Base-by-base conservation (phyloP, 768 basidiomycete genomes). In the Tephrocybe sp. region DNA sequence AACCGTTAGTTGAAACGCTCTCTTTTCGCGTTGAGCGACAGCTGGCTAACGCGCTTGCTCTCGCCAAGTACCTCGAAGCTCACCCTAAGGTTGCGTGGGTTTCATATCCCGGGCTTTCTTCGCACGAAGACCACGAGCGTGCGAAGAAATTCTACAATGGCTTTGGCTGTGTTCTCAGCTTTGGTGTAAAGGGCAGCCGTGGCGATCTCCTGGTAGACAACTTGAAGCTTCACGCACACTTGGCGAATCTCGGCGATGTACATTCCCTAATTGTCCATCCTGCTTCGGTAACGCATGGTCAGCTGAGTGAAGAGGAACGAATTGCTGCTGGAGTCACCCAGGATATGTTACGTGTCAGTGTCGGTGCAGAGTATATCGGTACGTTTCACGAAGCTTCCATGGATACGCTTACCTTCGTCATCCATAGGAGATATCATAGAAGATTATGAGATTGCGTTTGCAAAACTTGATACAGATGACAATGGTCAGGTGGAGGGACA, bases 181-280 rank as follows among this genome's bases (percentile, higher is more conserved):
- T 87, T 53, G 87, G 84, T 4, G 63, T 85, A 47, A 78, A 77
- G 60, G 82, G 80, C n/a, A 68, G 51, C 10, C 42, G 51, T 11
- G 54, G 68, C 1, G 56, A 58, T 33, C 49, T 59, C 4, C 63
- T 76, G 17, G 67, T 76, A 1, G 71, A 77, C 46, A 60, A 62
- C 9, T 63, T 78, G 51, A 62, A 68, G 53, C 64, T 76, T 4
- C 67, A 67, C 10, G 66, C 65, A 39, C 60, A 69, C 42, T 56
- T 72, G 13, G 69, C 68, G 16, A 73, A 72, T 41, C 59, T 70
- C 12, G 73, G 78, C 7, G 78, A 79, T 42, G 74, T 78, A 16
- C 83, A 84, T 65, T 81, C 78, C 14, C 69, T 85, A 3, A 78
- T 81, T 17, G 82, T 85, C 35, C 79, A 82, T 48, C 82, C 84